A percentile compares a stretch with the other conserved stretches of the same genome.
Conservation (phyloP, 2,329 filamentous ascomycete genomes). For the Phoma sp. region DNA sequence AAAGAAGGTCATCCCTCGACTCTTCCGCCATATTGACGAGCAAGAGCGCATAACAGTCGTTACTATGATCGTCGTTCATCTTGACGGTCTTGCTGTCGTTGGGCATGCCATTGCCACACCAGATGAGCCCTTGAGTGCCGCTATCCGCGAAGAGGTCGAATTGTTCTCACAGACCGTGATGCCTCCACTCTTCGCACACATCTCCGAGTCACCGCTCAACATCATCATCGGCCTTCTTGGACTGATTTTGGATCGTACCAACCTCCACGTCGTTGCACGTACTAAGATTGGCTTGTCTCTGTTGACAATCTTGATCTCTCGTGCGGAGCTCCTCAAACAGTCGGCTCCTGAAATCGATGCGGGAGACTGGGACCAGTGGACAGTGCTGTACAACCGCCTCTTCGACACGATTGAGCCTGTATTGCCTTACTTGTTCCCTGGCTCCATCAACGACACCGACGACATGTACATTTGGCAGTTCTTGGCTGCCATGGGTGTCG, state of each 20-base stretch:
- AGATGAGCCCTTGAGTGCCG: conserved; percentile 70
- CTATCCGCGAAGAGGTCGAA: conserved; percentile 89
- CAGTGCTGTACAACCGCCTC: conserved; percentile 79
- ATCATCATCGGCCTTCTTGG: conserved; percentile 91
- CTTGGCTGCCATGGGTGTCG: conserved; percentile 91
- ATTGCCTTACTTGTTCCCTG: conserved; percentile 86
- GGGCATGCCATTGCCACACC: conserved; percentile 76
- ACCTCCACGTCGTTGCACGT: conserved; percentile 81
- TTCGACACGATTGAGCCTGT: conserved; percentile 88
- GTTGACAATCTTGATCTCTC: conserved; percentile 91
- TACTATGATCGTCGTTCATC: conserved; percentile 92
- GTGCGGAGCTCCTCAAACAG: conserved; percentile 92
- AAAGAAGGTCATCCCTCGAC: conserved; percentile 92
- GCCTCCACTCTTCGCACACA: conserved; percentile 85
- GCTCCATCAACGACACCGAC: conserved; percentile 85
- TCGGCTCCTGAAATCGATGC: conserved; percentile 69
- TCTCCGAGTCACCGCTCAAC: conserved; percentile 87
- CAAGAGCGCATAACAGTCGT: conserved; percentile 94
- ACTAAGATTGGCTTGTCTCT: conserved; percentile 89
- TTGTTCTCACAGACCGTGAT: conserved; percentile 88
- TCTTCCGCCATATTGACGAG: conserved; percentile 91
- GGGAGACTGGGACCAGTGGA: conserved; percentile 78
- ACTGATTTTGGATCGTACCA: conserved; percentile 79
- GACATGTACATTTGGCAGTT: conserved; percentile 99
- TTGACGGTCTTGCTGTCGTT: conserved; percentile 91